A percentile compares a stretch with the other conserved stretches of the same genome.
Conservation (phyloP, 2,329 filamentous ascomycete species). For the Metarhizium humberi region DNA sequence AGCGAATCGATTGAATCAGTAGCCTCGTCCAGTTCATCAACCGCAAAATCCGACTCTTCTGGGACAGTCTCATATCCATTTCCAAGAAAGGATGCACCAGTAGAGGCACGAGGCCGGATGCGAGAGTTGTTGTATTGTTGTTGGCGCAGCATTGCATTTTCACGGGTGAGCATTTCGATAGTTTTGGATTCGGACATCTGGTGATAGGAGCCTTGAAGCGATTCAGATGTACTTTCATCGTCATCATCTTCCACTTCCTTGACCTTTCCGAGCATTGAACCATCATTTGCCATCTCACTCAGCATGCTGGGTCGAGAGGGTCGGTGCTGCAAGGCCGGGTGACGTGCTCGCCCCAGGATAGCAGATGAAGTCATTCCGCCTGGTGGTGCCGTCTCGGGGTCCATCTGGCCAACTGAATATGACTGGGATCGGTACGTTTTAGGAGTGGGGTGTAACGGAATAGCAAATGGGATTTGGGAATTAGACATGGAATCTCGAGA, state of each 20-base stretch:
- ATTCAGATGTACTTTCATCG: slow-evolving; percentile 47
- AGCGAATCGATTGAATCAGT: slow-evolving; percentile 40
- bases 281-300: slow-evolving; percentile 60
- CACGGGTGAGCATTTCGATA: slow-evolving; percentile 52
- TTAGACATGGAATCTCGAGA: slow-evolving; percentile 45
- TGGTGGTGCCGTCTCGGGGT: slow-evolving; percentile 48
- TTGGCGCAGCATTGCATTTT: slow-evolving; percentile 54
- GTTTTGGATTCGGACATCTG: slow-evolving; percentile 51
- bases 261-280: slow-evolving; percentile 54
- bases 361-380: slow-evolving; percentile 36
- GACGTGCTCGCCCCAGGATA: slow-evolving; percentile 44
- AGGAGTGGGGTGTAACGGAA: slow-evolving; percentile 79
- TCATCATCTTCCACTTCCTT: slow-evolving; percentile 62
- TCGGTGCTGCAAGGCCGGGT: slow-evolving; percentile 67
- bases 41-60: slow-evolving; percentile 62
- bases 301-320: slow-evolving; percentile 72
- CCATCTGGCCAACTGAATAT: slow-evolving; percentile 87
- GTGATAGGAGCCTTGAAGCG: slow-evolving; percentile 36
- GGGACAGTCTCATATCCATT: slow-evolving; percentile 50
- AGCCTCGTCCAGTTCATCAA: slow-evolving; percentile 59
- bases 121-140: slow-evolving; percentile 35
- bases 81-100: slow-evolving; percentile 42
- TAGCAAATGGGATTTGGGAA: slow-evolving; percentile 71
- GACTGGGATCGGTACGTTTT: slow-evolving; percentile 95
- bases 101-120: slow-evolving; percentile 49